phyloP scores from a whole-genome alignment of 371 early-diverging fungal species.

The Entomophthora muscae region DNA sequence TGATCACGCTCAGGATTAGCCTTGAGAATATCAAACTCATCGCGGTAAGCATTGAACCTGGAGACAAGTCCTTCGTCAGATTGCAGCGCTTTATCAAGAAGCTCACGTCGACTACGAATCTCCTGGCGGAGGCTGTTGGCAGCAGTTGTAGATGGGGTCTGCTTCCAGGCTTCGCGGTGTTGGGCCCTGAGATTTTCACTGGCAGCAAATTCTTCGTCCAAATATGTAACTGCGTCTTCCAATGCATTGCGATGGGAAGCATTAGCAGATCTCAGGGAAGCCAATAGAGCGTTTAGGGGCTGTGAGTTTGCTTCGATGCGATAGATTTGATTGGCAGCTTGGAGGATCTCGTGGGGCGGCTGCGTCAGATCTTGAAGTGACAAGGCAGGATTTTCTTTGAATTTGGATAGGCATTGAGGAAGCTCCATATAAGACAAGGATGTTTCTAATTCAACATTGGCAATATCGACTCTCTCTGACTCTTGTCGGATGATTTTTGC shows the following conservation, averaged over 20 bases:
- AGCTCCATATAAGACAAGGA: constrained; percentile 74
- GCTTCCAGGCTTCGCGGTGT: constrained; percentile 66
- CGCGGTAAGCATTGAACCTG: constrained; percentile 28
- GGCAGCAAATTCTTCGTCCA: neutral
- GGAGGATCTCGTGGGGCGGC: constrained; percentile 36
- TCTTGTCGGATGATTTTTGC: constrained; percentile 71
- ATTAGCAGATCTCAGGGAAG: constrained; percentile 37
- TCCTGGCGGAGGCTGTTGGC: constrained; percentile 59
- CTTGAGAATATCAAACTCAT: constrained; percentile 32
- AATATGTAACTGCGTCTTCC: constrained; percentile 26
- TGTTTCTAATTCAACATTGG: constrained; percentile 72
- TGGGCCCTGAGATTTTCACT: constrained; percentile 23
- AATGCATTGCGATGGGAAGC: constrained; percentile 32
- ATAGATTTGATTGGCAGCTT: constrained; percentile 40
- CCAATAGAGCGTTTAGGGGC: constrained; percentile 30
- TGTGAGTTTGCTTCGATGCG: constrained; percentile 20
- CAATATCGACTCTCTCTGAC: constrained; percentile 50
- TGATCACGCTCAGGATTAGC: constrained; percentile 33
- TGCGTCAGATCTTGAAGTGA: constrained; percentile 30
- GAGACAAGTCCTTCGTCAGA: constrained; percentile 49
- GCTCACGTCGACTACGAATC: constrained; percentile 49
- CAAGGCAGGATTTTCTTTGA: constrained; percentile 25
- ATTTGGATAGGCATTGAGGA: constrained; percentile 50
- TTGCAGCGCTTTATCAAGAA: constrained; percentile 53
- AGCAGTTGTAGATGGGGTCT: constrained; percentile 54